Conservation (phyloP, 805 yeast genomes). For the Kodamaea leandrae region DNA sequence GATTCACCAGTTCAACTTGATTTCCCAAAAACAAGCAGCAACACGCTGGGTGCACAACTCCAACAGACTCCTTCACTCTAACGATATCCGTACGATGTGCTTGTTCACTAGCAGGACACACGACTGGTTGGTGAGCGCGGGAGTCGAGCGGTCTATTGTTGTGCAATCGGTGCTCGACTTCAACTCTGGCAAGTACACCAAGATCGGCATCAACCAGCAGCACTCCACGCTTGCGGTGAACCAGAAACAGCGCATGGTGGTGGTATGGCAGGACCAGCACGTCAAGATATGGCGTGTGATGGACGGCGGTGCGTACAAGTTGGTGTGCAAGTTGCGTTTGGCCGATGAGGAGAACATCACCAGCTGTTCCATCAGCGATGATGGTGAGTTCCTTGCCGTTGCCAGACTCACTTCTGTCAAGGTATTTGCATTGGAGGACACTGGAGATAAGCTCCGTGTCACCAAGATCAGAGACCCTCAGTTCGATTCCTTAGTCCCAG, state of each 20-base stretch:
- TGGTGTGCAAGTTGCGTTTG: slow-evolving; percentile 63
- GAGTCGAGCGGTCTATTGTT: slow-evolving; percentile 71
- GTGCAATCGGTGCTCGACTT: slow-evolving; percentile 67
- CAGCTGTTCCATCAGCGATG: slow-evolving; percentile 60
- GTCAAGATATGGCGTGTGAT: slow-evolving; percentile 76
- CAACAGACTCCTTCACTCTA: slow-evolving; percentile 78
- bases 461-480: slow-evolving; percentile 49
- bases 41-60: slow-evolving; percentile 73
- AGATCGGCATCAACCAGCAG: slow-evolving; percentile 63
- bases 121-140: slow-evolving; percentile 75
- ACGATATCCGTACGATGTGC: slow-evolving; percentile 78
- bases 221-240: slow-evolving; percentile 51
- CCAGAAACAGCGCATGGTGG: slow-evolving; percentile 48
- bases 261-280: slow-evolving; percentile 79
- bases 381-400: slow-evolving; percentile 67
- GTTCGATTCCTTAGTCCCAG: slow-evolving; percentile 43
- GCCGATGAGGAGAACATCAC: slow-evolving; percentile 81
- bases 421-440: slow-evolving; percentile 58
- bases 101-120: slow-evolving; percentile 66
- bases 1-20: slow-evolving; percentile 65
- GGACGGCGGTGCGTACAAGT: slow-evolving; percentile 43
- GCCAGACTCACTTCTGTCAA: slow-evolving; percentile 67
- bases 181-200: slow-evolving; percentile 66
- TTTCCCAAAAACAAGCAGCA: slow-evolving; percentile 28
- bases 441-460: slow-evolving; percentile 41